A percentile compares a stretch with the other conserved stretches of the same genome.
These are phyloP conservation scores for Thymus quinquecostatus DNA, from an alignment of 257 asterid species.

Conservation along the genomic window DNA sequence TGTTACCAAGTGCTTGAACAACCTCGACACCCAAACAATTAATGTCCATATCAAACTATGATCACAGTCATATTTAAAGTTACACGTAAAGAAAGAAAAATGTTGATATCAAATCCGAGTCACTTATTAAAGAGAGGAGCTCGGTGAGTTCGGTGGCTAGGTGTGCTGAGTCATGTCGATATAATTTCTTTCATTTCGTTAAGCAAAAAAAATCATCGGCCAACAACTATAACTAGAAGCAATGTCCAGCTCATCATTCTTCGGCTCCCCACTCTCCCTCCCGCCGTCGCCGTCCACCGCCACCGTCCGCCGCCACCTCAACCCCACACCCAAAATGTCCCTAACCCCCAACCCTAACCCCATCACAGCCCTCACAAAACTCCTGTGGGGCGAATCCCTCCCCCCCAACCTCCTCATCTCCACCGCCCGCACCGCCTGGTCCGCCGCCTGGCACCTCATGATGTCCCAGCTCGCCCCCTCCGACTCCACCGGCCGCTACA, in stretches of 20 bases:
- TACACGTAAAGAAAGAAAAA: no score
- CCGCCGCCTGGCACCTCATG: slow-evolving; percentile 89
- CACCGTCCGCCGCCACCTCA: slow-evolving; percentile 32
- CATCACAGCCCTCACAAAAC: slow-evolving; percentile 64
- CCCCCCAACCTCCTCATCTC: slow-evolving; percentile 93
- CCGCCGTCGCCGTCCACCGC: slow-evolving; percentile 32
- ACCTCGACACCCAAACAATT: no score
- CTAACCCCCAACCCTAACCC: slow-evolving; percentile 41
- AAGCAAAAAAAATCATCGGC: no score
- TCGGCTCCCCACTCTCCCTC: slow-evolving; percentile 40
- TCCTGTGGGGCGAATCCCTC: slow-evolving; percentile 87
- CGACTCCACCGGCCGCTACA: slow-evolving; percentile 71
- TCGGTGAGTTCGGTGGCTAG: no score
- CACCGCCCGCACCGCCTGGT: slow-evolving; percentile 95
- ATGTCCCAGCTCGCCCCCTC: slow-evolving; percentile 99
- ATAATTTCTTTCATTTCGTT: no score
- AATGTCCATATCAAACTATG: no score
- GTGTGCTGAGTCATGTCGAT: no score
- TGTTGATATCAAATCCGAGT: no score
- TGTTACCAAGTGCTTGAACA: no score
- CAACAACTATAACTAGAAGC: neutral
- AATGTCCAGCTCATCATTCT: slow-evolving; percentile 43
- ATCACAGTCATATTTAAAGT: no score
- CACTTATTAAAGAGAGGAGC: no score
- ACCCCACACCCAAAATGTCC: slow-evolving; percentile 37